Conservation (phyloP, 129 eudicot genomes). For the Flaveria bidentis region DNA sequence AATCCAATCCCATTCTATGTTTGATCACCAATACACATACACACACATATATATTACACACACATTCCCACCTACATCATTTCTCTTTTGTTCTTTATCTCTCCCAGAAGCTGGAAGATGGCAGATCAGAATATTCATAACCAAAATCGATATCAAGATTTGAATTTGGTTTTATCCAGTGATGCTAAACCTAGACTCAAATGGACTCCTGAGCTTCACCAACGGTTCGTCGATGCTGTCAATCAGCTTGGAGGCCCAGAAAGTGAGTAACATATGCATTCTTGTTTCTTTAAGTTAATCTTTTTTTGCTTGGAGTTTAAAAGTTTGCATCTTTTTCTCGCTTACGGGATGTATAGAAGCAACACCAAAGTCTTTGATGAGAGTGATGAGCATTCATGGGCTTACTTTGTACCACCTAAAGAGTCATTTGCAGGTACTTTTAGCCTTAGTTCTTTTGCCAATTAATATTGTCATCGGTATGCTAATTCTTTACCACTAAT, state of each 20-base stretch:
- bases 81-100: conserved; percentile 33
- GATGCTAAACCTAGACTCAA: conserved; percentile 93
- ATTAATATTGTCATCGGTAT: background rate
- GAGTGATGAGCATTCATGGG: conserved; percentile 86
- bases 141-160: conserved; percentile 43
- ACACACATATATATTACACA: conserved; percentile 20
- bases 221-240: conserved; percentile 69
- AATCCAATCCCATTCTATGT: conserved; percentile 33
- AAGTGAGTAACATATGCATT: conserved; percentile 42
- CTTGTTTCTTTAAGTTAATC: background rate
- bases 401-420: conserved; percentile 92
- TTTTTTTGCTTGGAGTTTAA: conserved; percentile 12
- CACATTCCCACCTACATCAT: conserved; percentile 10
- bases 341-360: conserved; percentile 57
- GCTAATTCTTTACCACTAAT: background rate
- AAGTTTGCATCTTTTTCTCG: conserved; percentile 21
- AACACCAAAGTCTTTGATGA: conserved; percentile 89
- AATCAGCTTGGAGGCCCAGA: conserved; percentile 90
- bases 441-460: background rate
- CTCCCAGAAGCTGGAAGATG: conserved; percentile 41
- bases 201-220: conserved; percentile 91
- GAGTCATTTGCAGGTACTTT: conserved; percentile 85
- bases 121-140: conserved; percentile 54
- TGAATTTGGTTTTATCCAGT: conserved; percentile 74
- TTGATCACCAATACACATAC: conserved; percentile 31